A percentile compares a stretch with the other conserved stretches of the same genome.
Evolutionary conservation across 2,329 filamentous ascomycete species (phyloP).

Genomic region (Parascedosporium putredinis): DNA sequence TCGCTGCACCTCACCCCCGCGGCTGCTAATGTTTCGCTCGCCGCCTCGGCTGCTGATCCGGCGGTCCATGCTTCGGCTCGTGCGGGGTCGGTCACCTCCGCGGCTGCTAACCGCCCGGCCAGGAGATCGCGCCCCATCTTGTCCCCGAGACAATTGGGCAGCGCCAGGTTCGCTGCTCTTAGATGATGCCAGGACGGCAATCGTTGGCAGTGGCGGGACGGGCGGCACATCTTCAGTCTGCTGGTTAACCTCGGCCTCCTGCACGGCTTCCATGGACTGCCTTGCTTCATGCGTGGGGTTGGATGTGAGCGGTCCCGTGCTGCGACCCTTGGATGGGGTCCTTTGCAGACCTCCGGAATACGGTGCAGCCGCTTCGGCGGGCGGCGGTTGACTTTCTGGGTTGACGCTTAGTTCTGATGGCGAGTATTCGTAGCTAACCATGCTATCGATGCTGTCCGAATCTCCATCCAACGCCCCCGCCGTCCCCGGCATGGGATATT

Average conservation of each 20-base stretch:
- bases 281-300: constrained; percentile 26
- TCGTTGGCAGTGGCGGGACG: constrained; percentile 42
- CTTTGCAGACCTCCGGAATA: constrained; percentile 4
- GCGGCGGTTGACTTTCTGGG: constrained; percentile 23
- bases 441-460: constrained; percentile 51
- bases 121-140: constrained; percentile 2
- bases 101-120: constrained; percentile 8
- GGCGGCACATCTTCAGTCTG: constrained; percentile 36
- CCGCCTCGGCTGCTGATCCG: constrained; percentile 4
- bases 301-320: constrained; percentile 26
- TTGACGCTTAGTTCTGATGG: constrained; percentile 58
- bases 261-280: constrained; percentile 9
- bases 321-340: constrained; percentile 7
- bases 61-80: constrained; percentile 7
- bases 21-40: constrained; percentile 28
- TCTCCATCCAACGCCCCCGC: constrained; percentile 22
- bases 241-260: constrained; percentile 18
- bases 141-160: neutral
- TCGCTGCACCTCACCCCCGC: constrained; percentile 28
- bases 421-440: constrained; percentile 59
- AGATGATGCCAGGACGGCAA: constrained; percentile 15
- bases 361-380: constrained; percentile 20
- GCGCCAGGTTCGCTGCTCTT: constrained; percentile 10
- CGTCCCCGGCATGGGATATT: constrained; percentile 26
- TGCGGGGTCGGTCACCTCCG: neutral